phyloP scores from a whole-genome alignment of 306 rosid species.

The Luffa acutangula region DNA sequence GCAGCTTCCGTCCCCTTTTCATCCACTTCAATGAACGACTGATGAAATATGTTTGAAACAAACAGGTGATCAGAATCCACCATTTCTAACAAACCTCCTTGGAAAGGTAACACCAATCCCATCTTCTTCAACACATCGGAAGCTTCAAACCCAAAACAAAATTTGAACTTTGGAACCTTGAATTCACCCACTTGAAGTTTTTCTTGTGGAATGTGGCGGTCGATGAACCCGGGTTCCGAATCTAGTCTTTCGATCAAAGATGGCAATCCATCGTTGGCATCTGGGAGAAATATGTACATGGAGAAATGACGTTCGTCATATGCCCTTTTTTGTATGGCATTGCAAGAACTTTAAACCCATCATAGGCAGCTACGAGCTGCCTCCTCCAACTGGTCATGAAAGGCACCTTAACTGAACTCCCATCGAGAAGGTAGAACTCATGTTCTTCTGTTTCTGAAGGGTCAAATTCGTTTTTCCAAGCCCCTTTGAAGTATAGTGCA shows the following conservation, averaged over 20 bases:
- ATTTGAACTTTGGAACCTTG: constrained; percentile 57
- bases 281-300: constrained; percentile 68
- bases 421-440: constrained; percentile 52
- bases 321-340: constrained; percentile 53
- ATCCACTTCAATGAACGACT: constrained; percentile 59
- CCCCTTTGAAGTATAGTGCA: constrained; percentile 77
- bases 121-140: constrained; percentile 34
- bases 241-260: constrained; percentile 48
- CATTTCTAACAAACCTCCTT: constrained; percentile 51
- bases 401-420: constrained; percentile 44
- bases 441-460: constrained; percentile 33
- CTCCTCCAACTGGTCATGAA: constrained; percentile 52
- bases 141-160: constrained; percentile 49
- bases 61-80: constrained; percentile 26
- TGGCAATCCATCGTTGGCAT: constrained; percentile 50
- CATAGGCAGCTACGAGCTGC: constrained; percentile 32
- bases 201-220: constrained; percentile 32
- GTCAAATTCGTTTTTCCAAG: constrained; percentile 50
- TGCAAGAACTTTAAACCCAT: constrained; percentile 56
- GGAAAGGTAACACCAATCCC: constrained; percentile 61
- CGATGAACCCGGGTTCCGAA: constrained; percentile 38
- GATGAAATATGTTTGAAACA: constrained; percentile 46
- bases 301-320: constrained; percentile 43
- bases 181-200: constrained; percentile 45
- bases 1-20: constrained; percentile 84